Percentiles rank a stretch among this genome's conserved stretches.
Conservation (phyloP, 352 stramenopile genomes). For the Aphanomyces euteiches region DNA sequence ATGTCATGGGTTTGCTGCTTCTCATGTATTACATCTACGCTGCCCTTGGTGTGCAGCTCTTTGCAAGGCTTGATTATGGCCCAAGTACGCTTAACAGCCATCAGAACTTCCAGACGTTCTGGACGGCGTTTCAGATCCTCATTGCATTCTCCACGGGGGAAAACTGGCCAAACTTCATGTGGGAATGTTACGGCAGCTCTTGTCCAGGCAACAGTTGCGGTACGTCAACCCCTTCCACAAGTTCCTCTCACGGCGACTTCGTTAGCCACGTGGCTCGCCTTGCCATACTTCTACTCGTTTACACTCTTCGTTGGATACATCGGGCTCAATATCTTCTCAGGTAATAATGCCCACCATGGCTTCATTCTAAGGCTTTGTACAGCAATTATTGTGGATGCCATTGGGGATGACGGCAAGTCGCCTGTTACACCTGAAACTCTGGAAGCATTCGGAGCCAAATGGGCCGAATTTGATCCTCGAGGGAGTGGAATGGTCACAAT, state of each 20-base stretch:
- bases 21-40: constrained; percentile 93
- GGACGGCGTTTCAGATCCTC: constrained; percentile 85
- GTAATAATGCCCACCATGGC: background rate
- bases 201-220: constrained; percentile 54
- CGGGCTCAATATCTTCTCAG: constrained; percentile 81
- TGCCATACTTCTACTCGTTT: constrained; percentile 87
- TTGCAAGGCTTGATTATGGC: constrained; percentile 74
- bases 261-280: constrained; percentile 56
- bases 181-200: constrained; percentile 51
- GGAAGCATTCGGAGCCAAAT: constrained; percentile 85
- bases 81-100: constrained; percentile 75
- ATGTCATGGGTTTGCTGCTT: constrained; percentile 89
- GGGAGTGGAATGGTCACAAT: constrained; percentile 79
- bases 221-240: constrained; percentile 50
- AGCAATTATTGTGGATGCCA: constrained; percentile 91
- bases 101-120: constrained; percentile 91
- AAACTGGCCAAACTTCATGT: constrained; percentile 90
- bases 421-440: constrained; percentile 84
- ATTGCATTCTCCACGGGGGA: constrained; percentile 89
- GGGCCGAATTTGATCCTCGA: constrained; percentile 83
- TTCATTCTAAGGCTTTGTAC: background rate
- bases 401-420: constrained; percentile 84
- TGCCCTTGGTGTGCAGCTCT: constrained; percentile 90
- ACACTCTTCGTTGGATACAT: constrained; percentile 92
- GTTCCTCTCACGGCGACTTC: constrained; percentile 50